A percentile compares a stretch with the other conserved stretches of the same genome.
phyloP scores from a whole-genome alignment of 2,329 filamentous ascomycete species.

The Ophiostoma fasciatum region DNA sequence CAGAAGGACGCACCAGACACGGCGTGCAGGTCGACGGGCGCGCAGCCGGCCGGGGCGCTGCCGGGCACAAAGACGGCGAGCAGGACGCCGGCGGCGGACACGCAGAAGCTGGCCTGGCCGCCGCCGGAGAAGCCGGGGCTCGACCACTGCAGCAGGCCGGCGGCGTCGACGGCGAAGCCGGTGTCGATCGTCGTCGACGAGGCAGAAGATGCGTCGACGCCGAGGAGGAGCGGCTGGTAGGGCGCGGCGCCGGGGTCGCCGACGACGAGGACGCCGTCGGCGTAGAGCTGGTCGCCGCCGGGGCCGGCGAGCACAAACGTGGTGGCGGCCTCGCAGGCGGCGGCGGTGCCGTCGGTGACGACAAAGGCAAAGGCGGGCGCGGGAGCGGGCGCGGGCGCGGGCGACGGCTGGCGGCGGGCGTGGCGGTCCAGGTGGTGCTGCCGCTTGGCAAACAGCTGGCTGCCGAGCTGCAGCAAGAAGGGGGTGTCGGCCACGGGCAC shows the following conservation, averaged over 20 bases:
- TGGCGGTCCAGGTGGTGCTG: too few relatives aligned
- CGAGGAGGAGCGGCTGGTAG: not conserved
- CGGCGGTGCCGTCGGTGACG: not conserved
- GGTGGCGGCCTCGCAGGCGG: not conserved
- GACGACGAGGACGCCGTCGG: not conserved
- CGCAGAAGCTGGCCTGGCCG: constrained; percentile 1
- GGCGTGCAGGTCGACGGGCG: not conserved
- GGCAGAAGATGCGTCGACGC: not conserved
- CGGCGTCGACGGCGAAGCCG: not conserved
- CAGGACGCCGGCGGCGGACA: not conserved
- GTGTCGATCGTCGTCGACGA: not conserved
- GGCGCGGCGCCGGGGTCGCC: not conserved
- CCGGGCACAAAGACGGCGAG: not conserved
- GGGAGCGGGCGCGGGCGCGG: not conserved
- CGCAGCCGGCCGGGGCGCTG: not conserved
- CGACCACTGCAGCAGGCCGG: constrained; percentile 1
- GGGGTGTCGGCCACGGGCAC: too few relatives aligned
- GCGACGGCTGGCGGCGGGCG: too few relatives aligned
- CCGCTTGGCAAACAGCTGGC: not conserved
- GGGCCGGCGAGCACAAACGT: not conserved
- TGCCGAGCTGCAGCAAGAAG: not conserved
- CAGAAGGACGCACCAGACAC: not conserved
- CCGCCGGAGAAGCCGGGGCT: not conserved
- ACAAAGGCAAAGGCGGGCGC: not conserved
- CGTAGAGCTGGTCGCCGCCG: not conserved